phyloP scores from a whole-genome alignment of 78 protist species.

The Guillardia theta region DNA sequence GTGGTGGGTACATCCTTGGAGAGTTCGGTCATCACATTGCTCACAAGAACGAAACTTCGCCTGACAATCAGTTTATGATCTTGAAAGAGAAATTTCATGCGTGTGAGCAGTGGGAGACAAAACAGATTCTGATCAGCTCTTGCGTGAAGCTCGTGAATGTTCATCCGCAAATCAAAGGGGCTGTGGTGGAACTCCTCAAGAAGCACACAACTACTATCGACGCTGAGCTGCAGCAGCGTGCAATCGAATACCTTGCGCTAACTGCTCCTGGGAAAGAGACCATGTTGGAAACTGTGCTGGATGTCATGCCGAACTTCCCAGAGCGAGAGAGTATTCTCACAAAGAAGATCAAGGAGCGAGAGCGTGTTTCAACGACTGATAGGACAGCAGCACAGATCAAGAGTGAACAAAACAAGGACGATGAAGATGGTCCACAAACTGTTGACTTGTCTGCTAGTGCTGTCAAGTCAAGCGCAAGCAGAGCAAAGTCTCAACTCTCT shows the following conservation, averaged over 20 bases:
- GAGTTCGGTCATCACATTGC: conserved; percentile 93
- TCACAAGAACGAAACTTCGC: conserved; percentile 44
- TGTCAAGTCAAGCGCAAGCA: background rate
- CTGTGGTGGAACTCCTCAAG: background rate
- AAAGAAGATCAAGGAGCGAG: conserved; percentile 40
- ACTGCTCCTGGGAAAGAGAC: background rate
- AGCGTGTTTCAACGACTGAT: background rate
- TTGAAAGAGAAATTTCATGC: conserved; percentile 65
- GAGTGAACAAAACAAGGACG: background rate
- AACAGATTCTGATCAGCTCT: conserved; percentile 82
- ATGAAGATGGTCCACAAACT: background rate
- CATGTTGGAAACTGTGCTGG: conserved; percentile 48
- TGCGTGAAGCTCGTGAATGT: conserved; percentile 82
- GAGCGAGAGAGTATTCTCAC: conserved; percentile 63
- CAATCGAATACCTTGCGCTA: conserved; percentile 86
- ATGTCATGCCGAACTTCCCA: conserved; percentile 79
- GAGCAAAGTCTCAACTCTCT: background rate
- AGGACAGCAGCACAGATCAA: background rate
- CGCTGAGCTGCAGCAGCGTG: conserved; percentile 92
- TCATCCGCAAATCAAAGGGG: conserved; percentile 56
- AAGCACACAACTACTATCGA: background rate
- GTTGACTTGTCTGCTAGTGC: background rate
- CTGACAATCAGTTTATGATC: conserved; percentile 61
- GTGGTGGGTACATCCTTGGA: conserved; percentile 90
- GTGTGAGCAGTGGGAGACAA: conserved; percentile 34